Base-by-base conservation (phyloP, 345 rosid genomes). In the Lagerstroemia speciosa region DNA sequence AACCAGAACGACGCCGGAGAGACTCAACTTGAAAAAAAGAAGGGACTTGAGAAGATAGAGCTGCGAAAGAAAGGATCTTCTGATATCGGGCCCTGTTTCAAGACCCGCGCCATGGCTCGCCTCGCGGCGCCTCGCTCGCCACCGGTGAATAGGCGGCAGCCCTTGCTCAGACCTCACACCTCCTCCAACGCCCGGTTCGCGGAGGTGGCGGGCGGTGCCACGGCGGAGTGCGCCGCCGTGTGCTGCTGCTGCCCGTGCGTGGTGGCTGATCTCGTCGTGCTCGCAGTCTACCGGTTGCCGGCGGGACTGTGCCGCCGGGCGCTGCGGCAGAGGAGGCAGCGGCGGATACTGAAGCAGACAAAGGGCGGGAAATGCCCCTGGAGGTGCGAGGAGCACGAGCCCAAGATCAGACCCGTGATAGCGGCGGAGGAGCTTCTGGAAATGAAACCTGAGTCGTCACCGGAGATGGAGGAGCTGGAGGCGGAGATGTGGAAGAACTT, bases 211-310 rank as follows among this genome's bases (percentile, higher is more conserved):
- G 85, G 85, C 1, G 79, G 71, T 29, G 67, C 83, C 24, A 30
- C 83, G 8, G 85, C 85, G 1, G 85, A 82, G 64, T 82, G 85
- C 67, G 83, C 79, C 11, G 85, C 83, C 17, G 52, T 82, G 26
- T 79, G 79, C 52, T 82, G 85, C 27, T 82, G 83, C 43, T 79
- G 83, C 67, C 85, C 85, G 0, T 79, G 81, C 45, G 78, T 70
- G 45, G 69, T 82, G n/a, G 75, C 69, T 1, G 70, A 77, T 71
- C 75, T 82, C 37, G 6, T 82, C 50, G 53, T 77, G 43, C 72
- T 77, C 14, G 70, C 83, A 0, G 62, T 79, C 29, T 82, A 79
- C 78, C 75, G 78, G 69, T 58, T 79, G 9, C 85, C 85, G 3
- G 83, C 74, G 1, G 81, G 83, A 58, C 74, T 82, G 2, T 79